Percentiles rank a stretch among this genome's conserved stretches.
phyloP scores from a whole-genome alignment of 2,329 filamentous ascomycete genomes.

The Monosporascus sp. region DNA sequence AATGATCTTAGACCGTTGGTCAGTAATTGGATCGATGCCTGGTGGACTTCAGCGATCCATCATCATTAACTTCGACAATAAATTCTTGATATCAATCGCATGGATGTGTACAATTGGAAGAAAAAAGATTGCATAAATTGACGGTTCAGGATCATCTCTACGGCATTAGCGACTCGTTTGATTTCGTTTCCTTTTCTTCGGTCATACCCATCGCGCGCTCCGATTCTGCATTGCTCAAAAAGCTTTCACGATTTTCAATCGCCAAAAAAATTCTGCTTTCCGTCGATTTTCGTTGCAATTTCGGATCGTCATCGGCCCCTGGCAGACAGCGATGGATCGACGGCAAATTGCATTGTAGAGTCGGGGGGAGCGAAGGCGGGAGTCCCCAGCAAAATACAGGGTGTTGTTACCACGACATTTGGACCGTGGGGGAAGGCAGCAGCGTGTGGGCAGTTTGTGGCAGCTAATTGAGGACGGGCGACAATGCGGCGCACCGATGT shows the following conservation, averaged over 20 bases:
- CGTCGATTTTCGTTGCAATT: conserved; percentile 8
- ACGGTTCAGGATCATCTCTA: conserved; percentile 38
- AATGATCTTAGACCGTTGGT: conserved; percentile 4
- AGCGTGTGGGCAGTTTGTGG: no score
- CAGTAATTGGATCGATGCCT: conserved; percentile 4
- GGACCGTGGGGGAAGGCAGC: neutral
- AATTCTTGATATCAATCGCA: conserved; percentile 7
- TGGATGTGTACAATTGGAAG: conserved; percentile 34
- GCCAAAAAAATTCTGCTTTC: conserved; percentile 27
- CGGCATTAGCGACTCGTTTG: conserved; percentile 42
- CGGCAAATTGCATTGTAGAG: neutral
- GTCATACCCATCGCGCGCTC: conserved; percentile 30
- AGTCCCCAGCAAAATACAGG: neutral
- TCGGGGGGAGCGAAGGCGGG: neutral
- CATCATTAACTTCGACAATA: conserved; percentile 1
- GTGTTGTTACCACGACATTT: neutral
- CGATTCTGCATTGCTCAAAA: conserved; percentile 20
- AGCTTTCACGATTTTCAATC: conserved; percentile 21
- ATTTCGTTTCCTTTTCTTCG: conserved; percentile 24
- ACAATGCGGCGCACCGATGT: no score
- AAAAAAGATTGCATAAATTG: conserved; percentile 40
- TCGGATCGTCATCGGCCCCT: neutral
- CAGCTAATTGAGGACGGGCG: no score
- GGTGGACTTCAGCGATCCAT: conserved; percentile 9
- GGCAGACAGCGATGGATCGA: neutral